These are phyloP conservation scores for Rhizopogon salebrosus DNA, from an alignment of 768 basidiomycete genomes.

Conservation along the genomic window DNA sequence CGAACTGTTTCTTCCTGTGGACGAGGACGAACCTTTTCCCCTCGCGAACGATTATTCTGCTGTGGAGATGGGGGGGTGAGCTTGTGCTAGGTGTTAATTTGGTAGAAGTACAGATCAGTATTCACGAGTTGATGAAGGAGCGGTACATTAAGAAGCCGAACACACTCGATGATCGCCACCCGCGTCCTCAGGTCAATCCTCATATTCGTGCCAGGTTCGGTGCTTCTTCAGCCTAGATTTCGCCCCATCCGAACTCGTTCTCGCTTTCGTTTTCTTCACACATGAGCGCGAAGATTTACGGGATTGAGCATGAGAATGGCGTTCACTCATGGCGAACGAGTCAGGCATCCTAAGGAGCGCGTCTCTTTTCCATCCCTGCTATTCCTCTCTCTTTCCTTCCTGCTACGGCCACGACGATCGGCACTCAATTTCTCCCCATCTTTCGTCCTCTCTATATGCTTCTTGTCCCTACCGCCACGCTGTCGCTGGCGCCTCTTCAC, in stretches of 20 bases:
- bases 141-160: too few species aligned
- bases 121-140: neutral
- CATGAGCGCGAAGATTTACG: constrained; percentile 5
- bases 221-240: constrained; percentile 11
- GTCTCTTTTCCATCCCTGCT: constrained; percentile 7
- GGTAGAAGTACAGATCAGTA: constrained; percentile 9
- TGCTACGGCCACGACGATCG: constrained; percentile 3
- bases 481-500: neutral
- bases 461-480: neutral
- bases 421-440: neutral
- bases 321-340: constrained; percentile 3
- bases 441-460: neutral
- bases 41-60: neutral
- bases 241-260: constrained; percentile 2
- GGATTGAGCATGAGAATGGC: constrained; percentile 8
- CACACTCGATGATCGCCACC: constrained; percentile 20
- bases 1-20: neutral
- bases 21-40: neutral
- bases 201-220: neutral
- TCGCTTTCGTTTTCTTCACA: constrained; percentile 9
- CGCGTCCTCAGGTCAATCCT: constrained; percentile 6
- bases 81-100: constrained; percentile 16
- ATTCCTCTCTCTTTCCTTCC: constrained; percentile 4
- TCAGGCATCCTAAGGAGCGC: neutral
- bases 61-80: constrained; percentile 18